Base-by-base conservation (phyloP, 768 basidiomycete species). In the Lactarius evosmus region DNA sequence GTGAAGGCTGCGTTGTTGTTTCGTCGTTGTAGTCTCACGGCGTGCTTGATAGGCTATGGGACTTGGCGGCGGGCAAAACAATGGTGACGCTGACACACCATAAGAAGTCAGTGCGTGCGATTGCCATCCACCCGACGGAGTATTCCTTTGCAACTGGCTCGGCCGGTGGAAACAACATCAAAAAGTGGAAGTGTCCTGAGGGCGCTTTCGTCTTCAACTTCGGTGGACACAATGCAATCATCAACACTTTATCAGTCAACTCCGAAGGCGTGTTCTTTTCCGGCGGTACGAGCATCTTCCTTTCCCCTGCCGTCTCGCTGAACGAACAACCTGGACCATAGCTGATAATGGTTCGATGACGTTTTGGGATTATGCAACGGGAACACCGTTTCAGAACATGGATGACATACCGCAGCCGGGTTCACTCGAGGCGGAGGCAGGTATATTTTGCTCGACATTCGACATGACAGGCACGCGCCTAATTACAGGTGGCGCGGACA, bases 171-270 rank as follows among this genome's bases (percentile, higher is more conserved):
- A 98, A 98, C 79, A 98, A 98, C 75, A 98, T 99, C 79, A 99
- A 99, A 74, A 98, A 98, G 75, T 99, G 96, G 96, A 97, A 96
- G 71, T 98, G 94, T 70, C 97, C 97, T 6, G 93, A 98, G 67
- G 97, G 97, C 52, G 75, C 85, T 2, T 98, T 99, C 68, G 96
- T 98, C 3, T 93, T 91, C 82, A 99, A 98, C 77, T 97, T 98
- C 74, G 80, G 85, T 50, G 97, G 97, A 0, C 97, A 98, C 74
- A 94, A 97, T 66, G 93, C 95, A 2, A 98, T 98, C 76, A 93
- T 99, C 80, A 99, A 99, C 75, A 95, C 94, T 7, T 72, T 98
- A 61, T 87, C 88, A 12, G 91, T 98, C 69, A 99, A 98, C 70
- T 80, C 91, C 38, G 97, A 99, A 67, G 95, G 96, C 41, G 97